Percentiles rank a stretch among this genome's conserved stretches.
Conservation (phyloP, 208 protist species). For the Acanthamoeba castellanii region DNA sequence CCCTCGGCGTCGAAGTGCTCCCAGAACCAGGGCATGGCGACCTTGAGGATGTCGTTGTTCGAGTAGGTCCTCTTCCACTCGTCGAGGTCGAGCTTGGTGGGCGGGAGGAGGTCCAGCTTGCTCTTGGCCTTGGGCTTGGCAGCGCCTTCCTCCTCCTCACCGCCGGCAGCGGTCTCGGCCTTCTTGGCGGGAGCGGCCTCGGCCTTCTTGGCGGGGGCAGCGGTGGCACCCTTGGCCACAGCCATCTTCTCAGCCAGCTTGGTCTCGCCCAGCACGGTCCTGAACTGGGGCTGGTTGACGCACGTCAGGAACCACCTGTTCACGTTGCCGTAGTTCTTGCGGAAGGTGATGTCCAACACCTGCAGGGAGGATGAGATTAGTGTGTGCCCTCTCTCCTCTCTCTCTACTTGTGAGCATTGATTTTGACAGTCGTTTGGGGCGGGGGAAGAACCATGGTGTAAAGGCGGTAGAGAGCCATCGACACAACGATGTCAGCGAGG, state of each 20-base stretch:
- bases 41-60: conserved; percentile 84
- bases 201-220: neutral
- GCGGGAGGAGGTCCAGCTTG: conserved; percentile 78
- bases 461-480: conserved; percentile 75
- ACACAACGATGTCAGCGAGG: conserved; percentile 86
- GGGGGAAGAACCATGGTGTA: conserved; percentile 77
- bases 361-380: too few relatives aligned
- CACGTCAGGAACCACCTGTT: conserved; percentile 88
- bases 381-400: too few relatives aligned
- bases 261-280: conserved; percentile 84
- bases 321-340: conserved; percentile 79
- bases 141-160: conserved; percentile 33
- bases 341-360: conserved; percentile 79
- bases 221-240: conserved; percentile 35
- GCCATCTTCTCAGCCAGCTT: conserved; percentile 78
- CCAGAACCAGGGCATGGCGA: conserved; percentile 88
- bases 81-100: conserved; percentile 80
- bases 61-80: conserved; percentile 89
- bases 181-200: conserved; percentile 75
- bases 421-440: too few relatives aligned
- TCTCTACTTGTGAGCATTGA: too few relatives aligned
- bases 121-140: conserved; percentile 79
- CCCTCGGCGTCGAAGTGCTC: conserved; percentile 84
- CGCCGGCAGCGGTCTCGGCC: conserved; percentile 79
- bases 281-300: conserved; percentile 87